Percentiles rank a stretch among this genome's conserved stretches.
Conservation (phyloP, 1,139 yeast genomes). For the Candida gigantensis region DNA sequence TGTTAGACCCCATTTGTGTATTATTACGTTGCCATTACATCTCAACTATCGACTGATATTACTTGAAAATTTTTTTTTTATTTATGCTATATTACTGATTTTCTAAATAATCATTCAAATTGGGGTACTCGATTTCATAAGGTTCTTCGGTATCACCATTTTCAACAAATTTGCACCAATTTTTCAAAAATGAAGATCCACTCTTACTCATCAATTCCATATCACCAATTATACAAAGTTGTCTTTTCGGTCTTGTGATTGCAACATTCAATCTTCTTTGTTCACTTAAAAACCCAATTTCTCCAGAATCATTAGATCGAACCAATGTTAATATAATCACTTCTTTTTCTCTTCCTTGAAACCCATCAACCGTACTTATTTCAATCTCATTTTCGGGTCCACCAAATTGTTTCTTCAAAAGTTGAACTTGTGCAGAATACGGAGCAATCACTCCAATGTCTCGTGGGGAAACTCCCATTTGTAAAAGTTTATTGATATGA, state of each 20-base stretch:
- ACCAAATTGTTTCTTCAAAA: constrained; percentile 43
- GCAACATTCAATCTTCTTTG: constrained; percentile 81
- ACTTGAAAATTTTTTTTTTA: background rate
- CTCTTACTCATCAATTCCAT: constrained; percentile 57
- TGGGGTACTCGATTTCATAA: constrained; percentile 68
- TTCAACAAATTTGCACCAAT: constrained; percentile 76
- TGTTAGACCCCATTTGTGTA: too few species aligned
- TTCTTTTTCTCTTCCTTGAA: constrained; percentile 71
- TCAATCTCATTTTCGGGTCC: constrained; percentile 27
- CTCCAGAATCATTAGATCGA: constrained; percentile 49
- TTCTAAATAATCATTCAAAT: constrained; percentile 29
- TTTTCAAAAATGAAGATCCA: constrained; percentile 48
- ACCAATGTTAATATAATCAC: constrained; percentile 62
- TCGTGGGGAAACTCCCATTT: constrained; percentile 46
- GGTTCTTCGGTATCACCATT: constrained; percentile 12
- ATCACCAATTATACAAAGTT: constrained; percentile 84
- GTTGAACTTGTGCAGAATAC: constrained; percentile 80
- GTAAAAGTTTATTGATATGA: constrained; percentile 55
- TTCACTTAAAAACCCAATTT: constrained; percentile 77
- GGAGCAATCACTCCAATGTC: constrained; percentile 86
- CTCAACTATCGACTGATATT: too few species aligned
- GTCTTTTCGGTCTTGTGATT: constrained; percentile 86
- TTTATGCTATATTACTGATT: background rate
- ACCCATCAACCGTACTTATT: constrained; percentile 49
- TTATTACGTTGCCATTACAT: too few species aligned